Base-by-base conservation (phyloP, 2,329 filamentous ascomycete genomes). In the Pseudogymnoascus sp. region DNA sequence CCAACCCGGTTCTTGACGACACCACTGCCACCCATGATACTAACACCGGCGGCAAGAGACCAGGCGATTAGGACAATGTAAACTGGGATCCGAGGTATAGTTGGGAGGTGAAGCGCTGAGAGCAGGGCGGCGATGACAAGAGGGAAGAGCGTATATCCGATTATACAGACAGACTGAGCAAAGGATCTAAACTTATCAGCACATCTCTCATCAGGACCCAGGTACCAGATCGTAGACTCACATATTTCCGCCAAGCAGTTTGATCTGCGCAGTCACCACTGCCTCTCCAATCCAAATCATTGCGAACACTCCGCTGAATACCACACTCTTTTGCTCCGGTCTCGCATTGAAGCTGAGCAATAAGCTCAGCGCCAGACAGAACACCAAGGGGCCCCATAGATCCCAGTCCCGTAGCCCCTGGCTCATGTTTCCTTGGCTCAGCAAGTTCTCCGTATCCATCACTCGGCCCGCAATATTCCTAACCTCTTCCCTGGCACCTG, bases 231-330 rank as follows among this genome's bases (percentile, higher is more conserved):
- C 59, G 40, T 60, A 61, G 50, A 85, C 92, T 77, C 80, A 97
- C 93, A 99, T 97, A 79, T 95, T 97, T 53, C 95, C 95, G 64
- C 95, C 95, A 64, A 99, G 78, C 69, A 99, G 80, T 79, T 96
- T 96, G 76, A 99, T 97, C 82, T 99, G 95, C 73, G 96, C 78
- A n/a, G 95, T 99, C 64, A 99, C 95, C 3, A 96, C 89, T 1
- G 93, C 93, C 79, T 97, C 93, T 29, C 93, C 95, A 64, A 99
- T 87, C 95, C 95, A 99, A 62, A 99, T 88, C 77, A 96, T 90
- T 59, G 92, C 91, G 77, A 99, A 99, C 53, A 99, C 92, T 3
- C 95, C 95, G 37, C 91, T 96, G 75, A 99, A 99, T 29, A 97
- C 93, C 42, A 90, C 78, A 65, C 93, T 91, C 72, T 88, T 90